phyloP scores from a whole-genome alignment of 352 stramenopile species.

The Phytophthora citrophthora region DNA sequence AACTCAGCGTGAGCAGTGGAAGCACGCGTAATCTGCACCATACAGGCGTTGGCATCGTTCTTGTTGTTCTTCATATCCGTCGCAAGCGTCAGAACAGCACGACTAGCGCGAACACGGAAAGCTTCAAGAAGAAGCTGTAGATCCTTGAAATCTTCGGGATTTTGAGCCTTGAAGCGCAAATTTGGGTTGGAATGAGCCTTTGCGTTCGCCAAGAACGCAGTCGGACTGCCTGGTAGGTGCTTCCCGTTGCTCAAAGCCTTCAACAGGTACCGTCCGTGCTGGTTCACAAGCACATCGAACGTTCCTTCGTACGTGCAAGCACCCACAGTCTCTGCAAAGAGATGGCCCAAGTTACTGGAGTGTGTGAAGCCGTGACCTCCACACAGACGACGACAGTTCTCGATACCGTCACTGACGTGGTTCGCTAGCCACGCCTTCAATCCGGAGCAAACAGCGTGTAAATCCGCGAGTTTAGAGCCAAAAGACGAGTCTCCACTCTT shows the following conservation, averaged over 20 bases:
- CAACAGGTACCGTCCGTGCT: slow-evolving; percentile 61
- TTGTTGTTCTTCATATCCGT: slow-evolving; percentile 50
- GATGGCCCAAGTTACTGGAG: slow-evolving; percentile 22
- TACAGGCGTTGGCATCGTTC: slow-evolving; percentile 53
- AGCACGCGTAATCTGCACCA: slow-evolving; percentile 56
- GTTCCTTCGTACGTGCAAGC: slow-evolving; percentile 69
- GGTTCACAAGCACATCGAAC: slow-evolving; percentile 71
- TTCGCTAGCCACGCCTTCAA: slow-evolving; percentile 32
- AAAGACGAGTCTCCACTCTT: slow-evolving; percentile 30
- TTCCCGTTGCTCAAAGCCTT: slow-evolving; percentile 43
- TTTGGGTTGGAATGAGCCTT: slow-evolving; percentile 39
- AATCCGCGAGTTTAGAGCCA: slow-evolving; percentile 15
- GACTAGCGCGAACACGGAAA: slow-evolving; percentile 45
- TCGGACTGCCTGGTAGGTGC: slow-evolving; percentile 14
- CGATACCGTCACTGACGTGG: slow-evolving; percentile 33
- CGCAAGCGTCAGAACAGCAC: slow-evolving; percentile 35
- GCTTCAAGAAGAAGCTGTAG: slow-evolving; percentile 40
- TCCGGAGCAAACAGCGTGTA: slow-evolving; percentile 28
- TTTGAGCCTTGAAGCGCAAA: slow-evolving; percentile 40
- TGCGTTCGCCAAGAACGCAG: slow-evolving; percentile 37
- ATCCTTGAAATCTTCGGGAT: slow-evolving; percentile 42
- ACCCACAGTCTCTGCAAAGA: slow-evolving; percentile 49
- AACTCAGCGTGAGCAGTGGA: slow-evolving; percentile 56
- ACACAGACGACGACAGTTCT: slow-evolving; percentile 28
- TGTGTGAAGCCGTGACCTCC: slow-evolving; percentile 29